Evolutionary conservation across 108 stramenopile genomes (phyloP), one percentile per base, ranked within the genome.

Genomic region (Bacterosira constricta): DNA sequence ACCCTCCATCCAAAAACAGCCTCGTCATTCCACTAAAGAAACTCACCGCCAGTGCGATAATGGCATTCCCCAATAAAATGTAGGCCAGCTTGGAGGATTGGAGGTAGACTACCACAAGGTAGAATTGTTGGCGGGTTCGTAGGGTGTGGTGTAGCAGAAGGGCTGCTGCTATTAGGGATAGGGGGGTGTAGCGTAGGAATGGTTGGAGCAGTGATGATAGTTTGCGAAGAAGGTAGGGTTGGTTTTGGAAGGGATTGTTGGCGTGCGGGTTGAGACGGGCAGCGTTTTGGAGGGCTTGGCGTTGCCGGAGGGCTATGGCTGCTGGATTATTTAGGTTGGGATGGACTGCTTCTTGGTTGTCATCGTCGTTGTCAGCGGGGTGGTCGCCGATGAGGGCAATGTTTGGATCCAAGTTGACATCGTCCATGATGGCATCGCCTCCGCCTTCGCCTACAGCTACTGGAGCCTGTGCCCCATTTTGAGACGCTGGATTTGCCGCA

Each of bases 51-150:
- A 65, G 42, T 1, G 90, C 88, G 21, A 96, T 73, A 5, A 91
- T 34, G 13, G 89, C 88, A 81, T 96, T 95, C 17, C 95, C 96
- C 29, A 97, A 66, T 4, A 96, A 56, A 45, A 95, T 69, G 69
- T 94, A 94, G 21, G 96, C 82, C 32, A 90, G 74, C 64, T 98
- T 98, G 70, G 87, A 91, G 1, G 95, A 92, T 17, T 83, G 79
- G 36, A 99, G 75, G 63, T 91, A 99, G 1, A 96, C 77, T 39
- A 99, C 63, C 4, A 97, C 96, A 32, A 97, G 73, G 62, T 99
- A 99, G 87, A 95, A 97, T 68, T 99, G 98, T 49, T 88, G 83
- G 17, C 93, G 76, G 9, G 95, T 91, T 26, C 88, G 85, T 20
- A 91, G 59, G 6, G 95, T 93, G 63, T 95, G 91, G 46, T 51